These are phyloP conservation scores for Fragaria nilgerrensis DNA, from an alignment of 306 rosid species.

Conservation along the genomic window DNA sequence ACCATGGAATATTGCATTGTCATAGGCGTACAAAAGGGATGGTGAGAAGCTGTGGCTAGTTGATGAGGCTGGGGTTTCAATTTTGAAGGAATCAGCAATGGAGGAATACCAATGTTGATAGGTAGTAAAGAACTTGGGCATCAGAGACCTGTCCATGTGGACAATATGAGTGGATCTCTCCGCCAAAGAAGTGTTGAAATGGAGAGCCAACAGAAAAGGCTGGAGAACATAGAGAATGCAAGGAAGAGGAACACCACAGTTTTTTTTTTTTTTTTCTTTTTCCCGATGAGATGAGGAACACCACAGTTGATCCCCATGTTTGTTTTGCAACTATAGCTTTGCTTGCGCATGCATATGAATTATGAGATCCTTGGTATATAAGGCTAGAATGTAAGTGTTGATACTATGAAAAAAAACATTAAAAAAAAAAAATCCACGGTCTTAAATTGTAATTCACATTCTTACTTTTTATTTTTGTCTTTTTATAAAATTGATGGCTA, in stretches of 20 bases:
- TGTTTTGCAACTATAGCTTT: background rate
- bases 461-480: no score
- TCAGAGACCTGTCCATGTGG: conserved; percentile 28
- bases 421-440: no score
- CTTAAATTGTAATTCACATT: no score
- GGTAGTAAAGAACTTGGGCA: conserved; percentile 18
- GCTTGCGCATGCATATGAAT: background rate
- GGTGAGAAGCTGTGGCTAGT: background rate
- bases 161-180: conserved; percentile 24
- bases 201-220: background rate
- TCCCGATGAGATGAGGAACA: no score
- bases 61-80: background rate
- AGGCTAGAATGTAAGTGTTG: background rate
- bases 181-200: background rate
- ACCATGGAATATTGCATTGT: conserved; percentile 32
- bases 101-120: conserved; percentile 35
- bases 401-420: background rate
- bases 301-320: conserved; percentile 4
- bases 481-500: no score
- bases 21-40: conserved; percentile 26
- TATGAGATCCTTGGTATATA: background rate
- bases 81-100: conserved; percentile 19
- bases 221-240: background rate
- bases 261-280: no score
- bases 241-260: conserved; percentile 8